A percentile compares a stretch with the other conserved stretches of the same genome.
Evolutionary conservation across 2,329 filamentous ascomycete genomes (phyloP).

Genomic region (Claviceps maximensis): DNA sequence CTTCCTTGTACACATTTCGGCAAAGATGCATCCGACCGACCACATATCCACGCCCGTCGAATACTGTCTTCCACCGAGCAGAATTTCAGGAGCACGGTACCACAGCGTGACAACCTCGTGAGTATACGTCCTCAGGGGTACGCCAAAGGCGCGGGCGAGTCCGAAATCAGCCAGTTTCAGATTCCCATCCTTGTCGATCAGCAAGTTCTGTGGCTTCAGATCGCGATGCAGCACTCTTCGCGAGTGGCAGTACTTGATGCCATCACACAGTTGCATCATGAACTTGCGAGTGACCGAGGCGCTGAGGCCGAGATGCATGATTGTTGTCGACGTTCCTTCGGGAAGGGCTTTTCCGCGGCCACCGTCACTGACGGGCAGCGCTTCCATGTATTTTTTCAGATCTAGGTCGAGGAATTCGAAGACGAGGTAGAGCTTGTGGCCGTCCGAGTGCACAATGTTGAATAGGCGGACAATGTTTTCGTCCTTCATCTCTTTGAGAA

Average conservation of each 20-base stretch:
- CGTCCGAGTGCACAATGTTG: constrained; percentile 90
- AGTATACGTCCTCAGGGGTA: constrained; percentile 81
- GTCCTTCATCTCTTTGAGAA: constrained; percentile 89
- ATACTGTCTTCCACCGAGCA: constrained; percentile 82
- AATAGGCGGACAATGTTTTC: constrained; percentile 77
- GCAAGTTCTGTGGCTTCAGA: constrained; percentile 79
- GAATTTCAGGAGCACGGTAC: constrained; percentile 84
- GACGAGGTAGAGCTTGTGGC: constrained; percentile 88
- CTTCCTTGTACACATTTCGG: constrained; percentile 91
- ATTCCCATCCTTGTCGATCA: constrained; percentile 78
- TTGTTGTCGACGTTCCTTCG: constrained; percentile 53
- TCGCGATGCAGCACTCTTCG: constrained; percentile 81
- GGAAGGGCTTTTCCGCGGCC: constrained; percentile 76
- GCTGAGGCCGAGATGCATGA: constrained; percentile 58
- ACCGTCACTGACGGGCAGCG: constrained; percentile 70
- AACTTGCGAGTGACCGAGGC: constrained; percentile 82
- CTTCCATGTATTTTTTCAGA: constrained; percentile 93
- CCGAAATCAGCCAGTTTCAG: constrained; percentile 86
- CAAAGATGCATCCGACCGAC: constrained; percentile 89
- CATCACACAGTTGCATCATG: constrained; percentile 77
- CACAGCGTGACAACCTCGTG: constrained; percentile 92
- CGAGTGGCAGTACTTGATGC: constrained; percentile 77
- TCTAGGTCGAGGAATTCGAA: constrained; percentile 86
- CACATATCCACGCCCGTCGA: constrained; percentile 94
- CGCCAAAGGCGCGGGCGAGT: constrained; percentile 78